These are phyloP conservation scores for Barbarea vulgaris DNA, from an alignment of 345 rosid genomes.

Conservation along the genomic window DNA sequence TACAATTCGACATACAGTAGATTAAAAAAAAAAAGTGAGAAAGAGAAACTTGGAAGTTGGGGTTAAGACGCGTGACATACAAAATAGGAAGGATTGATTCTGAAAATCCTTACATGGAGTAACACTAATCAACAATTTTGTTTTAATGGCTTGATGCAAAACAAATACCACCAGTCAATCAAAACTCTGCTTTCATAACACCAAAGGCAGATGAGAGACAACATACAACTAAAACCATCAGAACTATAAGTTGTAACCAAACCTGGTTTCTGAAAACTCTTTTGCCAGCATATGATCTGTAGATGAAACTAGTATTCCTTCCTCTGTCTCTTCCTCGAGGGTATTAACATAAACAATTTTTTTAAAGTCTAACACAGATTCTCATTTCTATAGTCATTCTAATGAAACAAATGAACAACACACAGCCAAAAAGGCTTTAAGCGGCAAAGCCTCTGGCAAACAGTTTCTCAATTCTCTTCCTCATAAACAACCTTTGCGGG, in stretches of 20 bases:
- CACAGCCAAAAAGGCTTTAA: conserved; percentile 43
- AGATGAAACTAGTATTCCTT: neutral
- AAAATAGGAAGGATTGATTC: neutral
- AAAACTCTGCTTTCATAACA: neutral
- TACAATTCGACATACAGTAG: no score
- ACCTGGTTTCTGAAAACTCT: neutral
- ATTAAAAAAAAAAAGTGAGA: neutral
- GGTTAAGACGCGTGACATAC: neutral
- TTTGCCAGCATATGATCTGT: conserved; percentile 4
- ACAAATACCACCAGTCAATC: neutral
- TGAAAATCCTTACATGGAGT: neutral
- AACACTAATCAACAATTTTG: neutral
- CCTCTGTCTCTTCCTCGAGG: conserved; percentile 1
- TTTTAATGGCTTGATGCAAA: neutral
- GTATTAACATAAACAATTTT: conserved; percentile 23
- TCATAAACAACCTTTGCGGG: conserved; percentile 36
- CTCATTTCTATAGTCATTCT: conserved; percentile 27
- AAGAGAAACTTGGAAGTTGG: neutral
- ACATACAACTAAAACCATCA: neutral
- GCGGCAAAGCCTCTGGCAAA: conserved; percentile 27
- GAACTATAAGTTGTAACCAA: neutral
- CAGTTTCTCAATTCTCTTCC: conserved; percentile 5
- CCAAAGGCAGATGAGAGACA: neutral
- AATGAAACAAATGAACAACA: conserved; percentile 39
- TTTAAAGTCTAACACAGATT: conserved; percentile 24